Percentiles rank a stretch among this genome's conserved stretches.
These are phyloP conservation scores for Sphagnum contortum DNA, from an alignment of 225 moss, liverwort and hornwort genomes.

Conservation along the genomic window DNA sequence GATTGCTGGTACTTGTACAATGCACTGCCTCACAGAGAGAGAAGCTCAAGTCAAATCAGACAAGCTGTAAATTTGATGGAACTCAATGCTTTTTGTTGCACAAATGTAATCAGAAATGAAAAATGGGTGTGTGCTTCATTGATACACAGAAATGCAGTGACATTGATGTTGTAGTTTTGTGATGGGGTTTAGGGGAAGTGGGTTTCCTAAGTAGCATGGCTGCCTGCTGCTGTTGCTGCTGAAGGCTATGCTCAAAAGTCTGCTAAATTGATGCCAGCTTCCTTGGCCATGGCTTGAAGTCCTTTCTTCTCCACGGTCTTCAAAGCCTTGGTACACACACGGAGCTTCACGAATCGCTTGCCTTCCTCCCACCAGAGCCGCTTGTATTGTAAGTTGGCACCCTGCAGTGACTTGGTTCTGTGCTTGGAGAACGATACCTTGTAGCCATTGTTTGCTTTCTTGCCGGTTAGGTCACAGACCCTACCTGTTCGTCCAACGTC, in stretches of 20 bases:
- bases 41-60: too few relatives aligned
- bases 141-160: too few relatives aligned
- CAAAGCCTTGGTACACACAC: constrained; percentile 40
- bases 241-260: constrained; percentile 14
- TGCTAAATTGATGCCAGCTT: constrained; percentile 44
- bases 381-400: constrained; percentile 53
- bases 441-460: constrained; percentile 62
- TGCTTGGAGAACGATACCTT: constrained; percentile 56
- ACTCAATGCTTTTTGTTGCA: too few relatives aligned
- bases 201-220: too few relatives aligned
- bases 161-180: too few relatives aligned
- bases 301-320: constrained; percentile 34
- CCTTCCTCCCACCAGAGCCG: constrained; percentile 66
- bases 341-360: constrained; percentile 49
- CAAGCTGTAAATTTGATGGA: too few relatives aligned
- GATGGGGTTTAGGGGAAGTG: too few relatives aligned
- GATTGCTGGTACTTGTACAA: too few relatives aligned
- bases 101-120: too few relatives aligned
- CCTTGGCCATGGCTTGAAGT: constrained; percentile 41
- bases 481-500: constrained; percentile 17
- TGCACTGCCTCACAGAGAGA: too few relatives aligned
- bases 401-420: constrained; percentile 51
- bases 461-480: constrained; percentile 49
- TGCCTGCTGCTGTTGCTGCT: too few relatives aligned
- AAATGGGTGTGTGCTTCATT: too few relatives aligned